A percentile compares a stretch with the other conserved stretches of the same genome.
Evolutionary conservation across 306 rosid species (phyloP).

Genomic region (Prunus mongolica): DNA sequence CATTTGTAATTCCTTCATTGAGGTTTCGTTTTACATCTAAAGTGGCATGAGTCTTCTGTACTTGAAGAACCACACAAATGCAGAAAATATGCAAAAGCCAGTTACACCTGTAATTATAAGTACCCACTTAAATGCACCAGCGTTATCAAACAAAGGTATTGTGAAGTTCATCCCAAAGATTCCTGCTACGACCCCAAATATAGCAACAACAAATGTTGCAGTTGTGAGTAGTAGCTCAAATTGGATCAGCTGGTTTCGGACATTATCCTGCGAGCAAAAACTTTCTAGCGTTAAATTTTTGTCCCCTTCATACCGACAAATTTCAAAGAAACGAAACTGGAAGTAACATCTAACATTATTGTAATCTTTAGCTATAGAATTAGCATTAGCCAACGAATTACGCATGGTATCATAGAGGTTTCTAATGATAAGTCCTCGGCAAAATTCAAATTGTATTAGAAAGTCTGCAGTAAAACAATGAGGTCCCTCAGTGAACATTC

Average conservation of each 20-base stretch:
- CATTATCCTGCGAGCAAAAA: constrained; percentile 71
- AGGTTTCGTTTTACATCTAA: constrained; percentile 31
- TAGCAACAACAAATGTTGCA: constrained; percentile 94
- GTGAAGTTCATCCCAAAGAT: constrained; percentile 90
- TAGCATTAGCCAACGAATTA: not conserved
- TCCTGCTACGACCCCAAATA: constrained; percentile 97
- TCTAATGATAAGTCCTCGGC: too few relatives aligned
- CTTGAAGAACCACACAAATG: constrained; percentile 96
- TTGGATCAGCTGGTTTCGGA: constrained; percentile 95
- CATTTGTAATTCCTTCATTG: constrained; percentile 10
- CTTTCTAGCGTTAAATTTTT: not conserved
- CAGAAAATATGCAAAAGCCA: constrained; percentile 68
- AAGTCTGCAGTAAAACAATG: too few relatives aligned
- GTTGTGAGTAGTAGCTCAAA: constrained; percentile 95
- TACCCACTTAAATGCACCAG: constrained; percentile 86
- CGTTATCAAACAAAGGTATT: constrained; percentile 55
- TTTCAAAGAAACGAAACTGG: not conserved
- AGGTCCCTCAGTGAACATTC: too few relatives aligned
- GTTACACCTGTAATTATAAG: constrained; percentile 67
- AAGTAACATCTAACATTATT: not conserved
- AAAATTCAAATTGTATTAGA: too few relatives aligned
- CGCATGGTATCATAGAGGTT: too few relatives aligned
- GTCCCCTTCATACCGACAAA: not conserved
- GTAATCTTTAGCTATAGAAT: not conserved
- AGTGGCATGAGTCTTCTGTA: constrained; percentile 95